phyloP scores from a whole-genome alignment of 805 yeast genomes.

The Ogataea pini region DNA sequence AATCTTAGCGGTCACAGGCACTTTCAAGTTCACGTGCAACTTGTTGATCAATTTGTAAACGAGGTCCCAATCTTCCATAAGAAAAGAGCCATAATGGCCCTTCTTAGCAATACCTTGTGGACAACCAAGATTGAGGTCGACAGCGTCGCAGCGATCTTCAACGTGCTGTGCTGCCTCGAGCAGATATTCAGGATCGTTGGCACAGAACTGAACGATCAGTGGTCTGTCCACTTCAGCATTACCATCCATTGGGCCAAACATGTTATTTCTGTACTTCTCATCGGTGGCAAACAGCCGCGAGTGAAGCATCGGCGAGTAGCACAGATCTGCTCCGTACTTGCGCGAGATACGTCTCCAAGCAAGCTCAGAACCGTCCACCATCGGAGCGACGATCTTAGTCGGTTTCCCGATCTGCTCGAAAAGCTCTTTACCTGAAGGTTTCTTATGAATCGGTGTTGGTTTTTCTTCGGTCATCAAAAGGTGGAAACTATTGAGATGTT shows the following conservation, averaged over 20 bases:
- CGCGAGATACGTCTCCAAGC: slow-evolving; percentile 93
- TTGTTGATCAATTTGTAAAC: slow-evolving; percentile 69
- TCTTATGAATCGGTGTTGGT: slow-evolving; percentile 11
- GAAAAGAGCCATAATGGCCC: slow-evolving; percentile 93
- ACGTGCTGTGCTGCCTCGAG: slow-evolving; percentile 80
- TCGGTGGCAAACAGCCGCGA: slow-evolving; percentile 86
- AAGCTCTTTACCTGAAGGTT: slow-evolving; percentile 63
- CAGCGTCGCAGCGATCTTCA: slow-evolving; percentile 88
- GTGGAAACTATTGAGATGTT: background rate
- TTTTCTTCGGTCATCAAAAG: background rate
- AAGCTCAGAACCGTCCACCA: slow-evolving; percentile 96
- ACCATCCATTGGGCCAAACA: slow-evolving; percentile 78
- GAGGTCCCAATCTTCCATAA: slow-evolving; percentile 96
- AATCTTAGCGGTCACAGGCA: slow-evolving; percentile 95
- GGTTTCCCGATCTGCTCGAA: slow-evolving; percentile 74
- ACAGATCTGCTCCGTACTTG: slow-evolving; percentile 86
- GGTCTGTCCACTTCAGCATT: slow-evolving; percentile 72
- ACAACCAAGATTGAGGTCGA: slow-evolving; percentile 93
- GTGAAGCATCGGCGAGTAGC: slow-evolving; percentile 97
- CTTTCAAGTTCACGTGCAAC: slow-evolving; percentile 69
- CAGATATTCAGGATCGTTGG: slow-evolving; percentile 87
- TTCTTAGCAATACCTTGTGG: slow-evolving; percentile 97
- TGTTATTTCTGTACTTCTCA: slow-evolving; percentile 74
- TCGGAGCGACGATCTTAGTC: slow-evolving; percentile 88
- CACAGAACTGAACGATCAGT: slow-evolving; percentile 91